Base-by-base conservation (phyloP, 164 flowering plant species). In the Stephania yunnanensis region DNA sequence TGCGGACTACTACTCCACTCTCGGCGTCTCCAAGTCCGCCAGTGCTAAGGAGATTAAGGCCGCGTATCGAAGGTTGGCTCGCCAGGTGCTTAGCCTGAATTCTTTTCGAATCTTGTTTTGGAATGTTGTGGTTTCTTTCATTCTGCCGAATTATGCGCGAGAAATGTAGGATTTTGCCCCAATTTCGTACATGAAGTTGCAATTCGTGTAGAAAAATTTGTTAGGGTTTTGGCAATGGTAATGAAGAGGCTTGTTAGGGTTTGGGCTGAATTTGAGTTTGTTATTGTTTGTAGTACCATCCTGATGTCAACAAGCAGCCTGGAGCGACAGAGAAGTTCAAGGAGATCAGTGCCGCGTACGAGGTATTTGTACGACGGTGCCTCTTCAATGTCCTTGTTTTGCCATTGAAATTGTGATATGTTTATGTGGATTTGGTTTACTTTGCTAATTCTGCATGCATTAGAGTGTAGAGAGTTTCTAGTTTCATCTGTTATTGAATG, bases 231-330 rank as follows among this genome's bases (percentile, higher is more conserved):
- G 25, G 25, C 25, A 25, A 25, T 25, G 25, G 25, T 25, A 25
- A 25, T 25, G 42, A 36, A 36, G 42, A 25, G 25, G 25, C 25
- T 25, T 25, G 42, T 36, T 36, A 36, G 42, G 42, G 42, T 36
- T 36, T 64, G 76, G 22, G 67, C 71, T 74, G 42, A 73, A 19
- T 70, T 75, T 67, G 44, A 5, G 1, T 67, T 30, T 73, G 66
- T 64, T 68, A 65, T 19, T 71, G 61, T 10, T 61, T 71, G 42
- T 75, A 95, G 99, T 95, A 91, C 74, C 99, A 95, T 65, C 99
- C 99, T 72, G 99, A 95, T 86, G 97, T 93, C 74, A 95, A 95
- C 84, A 95, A 95, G 85, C 87, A 93, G 82, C 97, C 99, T 74
- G 97, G 94, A 75, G 99, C 99, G 71, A 91, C 97, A 22, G 99